Percentiles rank a stretch among this genome's conserved stretches.
Evolutionary conservation across 305 asterid genomes (phyloP).

Genomic region (Ajuga reptans): DNA sequence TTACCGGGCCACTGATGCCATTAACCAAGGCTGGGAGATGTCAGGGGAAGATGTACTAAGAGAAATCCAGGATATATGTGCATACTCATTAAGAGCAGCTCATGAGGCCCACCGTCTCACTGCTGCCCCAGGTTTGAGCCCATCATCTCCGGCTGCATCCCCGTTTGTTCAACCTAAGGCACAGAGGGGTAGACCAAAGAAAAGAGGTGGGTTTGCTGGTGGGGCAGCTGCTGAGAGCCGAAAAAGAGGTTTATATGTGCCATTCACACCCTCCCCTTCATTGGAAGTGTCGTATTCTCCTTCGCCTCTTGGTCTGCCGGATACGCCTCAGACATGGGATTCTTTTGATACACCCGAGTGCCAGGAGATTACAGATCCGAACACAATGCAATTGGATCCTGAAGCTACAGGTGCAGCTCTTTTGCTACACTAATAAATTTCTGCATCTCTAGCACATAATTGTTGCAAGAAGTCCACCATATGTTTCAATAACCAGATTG

Average conservation of each 20-base stretch:
- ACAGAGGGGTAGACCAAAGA: slow-evolving; percentile 26
- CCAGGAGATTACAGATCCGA: slow-evolving; percentile 37
- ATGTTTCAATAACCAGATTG: background rate
- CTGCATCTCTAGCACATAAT: background rate
- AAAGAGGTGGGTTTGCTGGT: slow-evolving; percentile 17
- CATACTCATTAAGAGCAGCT: slow-evolving; percentile 51
- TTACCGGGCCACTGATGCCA: slow-evolving; percentile 46
- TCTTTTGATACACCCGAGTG: slow-evolving; percentile 37
- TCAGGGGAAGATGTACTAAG: slow-evolving; percentile 45
- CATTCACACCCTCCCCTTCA: slow-evolving; percentile 4
- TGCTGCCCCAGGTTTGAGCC: slow-evolving; percentile 30
- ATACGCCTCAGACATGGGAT: slow-evolving; percentile 55
- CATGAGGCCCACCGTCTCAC: slow-evolving; percentile 56
- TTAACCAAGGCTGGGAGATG: slow-evolving; percentile 40
- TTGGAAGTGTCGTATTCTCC: slow-evolving; percentile 32
- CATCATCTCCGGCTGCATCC: slow-evolving; percentile 35
- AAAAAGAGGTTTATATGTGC: slow-evolving; percentile 21
- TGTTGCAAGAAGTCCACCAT: background rate
- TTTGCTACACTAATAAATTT: background rate
- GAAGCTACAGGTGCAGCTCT: slow-evolving; percentile 37
- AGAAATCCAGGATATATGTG: slow-evolving; percentile 68
- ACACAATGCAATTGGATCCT: slow-evolving; percentile 33
- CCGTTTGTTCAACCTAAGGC: slow-evolving; percentile 35
- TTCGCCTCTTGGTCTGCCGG: slow-evolving; percentile 31
- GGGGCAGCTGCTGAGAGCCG: slow-evolving; percentile 17